Percentiles rank a stretch among this genome's conserved stretches.
Evolutionary conservation across 441 rosid genomes (phyloP).

Genomic region (Pelargonium myrrhifolium): DNA sequence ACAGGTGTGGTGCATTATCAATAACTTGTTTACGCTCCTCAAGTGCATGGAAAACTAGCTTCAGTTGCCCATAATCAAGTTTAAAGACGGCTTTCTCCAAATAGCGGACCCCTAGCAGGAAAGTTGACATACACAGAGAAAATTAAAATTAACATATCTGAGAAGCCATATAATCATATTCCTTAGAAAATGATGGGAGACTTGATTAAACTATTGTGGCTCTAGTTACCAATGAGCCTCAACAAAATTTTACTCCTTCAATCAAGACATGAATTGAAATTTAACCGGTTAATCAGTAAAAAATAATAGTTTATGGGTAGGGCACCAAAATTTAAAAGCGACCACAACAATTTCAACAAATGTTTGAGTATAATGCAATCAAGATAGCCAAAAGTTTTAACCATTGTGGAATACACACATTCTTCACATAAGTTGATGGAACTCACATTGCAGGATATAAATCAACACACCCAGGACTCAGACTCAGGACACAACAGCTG

Average conservation of each 20-base stretch:
- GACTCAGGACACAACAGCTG: background rate
- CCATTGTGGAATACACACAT: background rate
- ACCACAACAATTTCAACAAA: background rate
- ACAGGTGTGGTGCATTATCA: conserved; percentile 89
- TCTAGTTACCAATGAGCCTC: background rate
- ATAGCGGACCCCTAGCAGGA: conserved; percentile 73
- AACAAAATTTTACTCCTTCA: no score
- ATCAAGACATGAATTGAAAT: background rate
- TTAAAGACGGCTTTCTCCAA: conserved; percentile 93
- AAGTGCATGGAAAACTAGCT: conserved; percentile 88
- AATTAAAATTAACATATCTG: background rate
- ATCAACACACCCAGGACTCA: background rate
- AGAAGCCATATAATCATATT: background rate
- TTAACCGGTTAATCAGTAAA: background rate
- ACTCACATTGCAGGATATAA: background rate
- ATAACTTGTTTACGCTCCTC: conserved; percentile 91
- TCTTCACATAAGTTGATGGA: background rate
- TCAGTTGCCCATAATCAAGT: conserved; percentile 84
- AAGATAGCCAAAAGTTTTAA: background rate
- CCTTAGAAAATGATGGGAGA: background rate
- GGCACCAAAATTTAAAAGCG: background rate
- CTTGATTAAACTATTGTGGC: background rate
- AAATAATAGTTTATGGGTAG: background rate
- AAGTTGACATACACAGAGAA: no score
- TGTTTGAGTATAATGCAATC: background rate